phyloP scores from a whole-genome alignment of 306 rosid genomes.

The Hippophae tibetana region DNA sequence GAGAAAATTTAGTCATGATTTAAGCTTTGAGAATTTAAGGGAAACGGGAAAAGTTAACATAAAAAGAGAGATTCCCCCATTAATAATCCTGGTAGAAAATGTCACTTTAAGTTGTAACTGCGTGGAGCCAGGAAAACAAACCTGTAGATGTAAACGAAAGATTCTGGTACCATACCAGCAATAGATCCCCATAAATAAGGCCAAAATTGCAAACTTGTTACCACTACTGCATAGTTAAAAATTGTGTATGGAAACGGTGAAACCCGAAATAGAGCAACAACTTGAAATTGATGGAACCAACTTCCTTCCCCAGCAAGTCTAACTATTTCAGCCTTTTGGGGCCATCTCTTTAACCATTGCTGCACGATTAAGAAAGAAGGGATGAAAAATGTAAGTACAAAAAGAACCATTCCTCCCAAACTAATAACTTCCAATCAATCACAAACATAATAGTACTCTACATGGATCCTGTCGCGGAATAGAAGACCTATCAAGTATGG shows the following conservation, averaged over 20 bases:
- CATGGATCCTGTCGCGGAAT: slow-evolving; percentile 88
- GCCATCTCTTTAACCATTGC: slow-evolving; percentile 95
- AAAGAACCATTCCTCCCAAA: neutral
- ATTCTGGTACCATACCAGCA: slow-evolving; percentile 97
- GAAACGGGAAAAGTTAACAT: neutral
- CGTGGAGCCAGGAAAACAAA: slow-evolving; percentile 19
- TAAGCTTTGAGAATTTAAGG: neutral
- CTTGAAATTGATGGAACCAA: slow-evolving; percentile 83
- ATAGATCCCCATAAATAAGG: slow-evolving; percentile 90
- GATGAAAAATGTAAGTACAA: slow-evolving; percentile 1
- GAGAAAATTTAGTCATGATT: neutral
- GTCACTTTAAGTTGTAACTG: neutral
- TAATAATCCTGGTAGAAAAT: neutral
- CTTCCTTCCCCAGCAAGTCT: slow-evolving; percentile 94
- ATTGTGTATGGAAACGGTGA: slow-evolving; percentile 98
- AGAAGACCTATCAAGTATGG: slow-evolving; percentile 78
- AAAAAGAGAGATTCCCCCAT: slow-evolving; percentile 2
- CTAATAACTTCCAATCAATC: neutral
- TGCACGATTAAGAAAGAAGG: slow-evolving; percentile 26
- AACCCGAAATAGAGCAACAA: slow-evolving; percentile 81
- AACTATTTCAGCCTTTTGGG: slow-evolving; percentile 75
- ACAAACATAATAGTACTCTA: slow-evolving; percentile 24
- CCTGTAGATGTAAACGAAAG: slow-evolving; percentile 95
- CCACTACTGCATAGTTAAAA: slow-evolving; percentile 88
- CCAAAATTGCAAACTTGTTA: slow-evolving; percentile 89